These are phyloP conservation scores for Periconia digitata DNA, from an alignment of 2,329 filamentous ascomycete genomes.

Conservation along the genomic window DNA sequence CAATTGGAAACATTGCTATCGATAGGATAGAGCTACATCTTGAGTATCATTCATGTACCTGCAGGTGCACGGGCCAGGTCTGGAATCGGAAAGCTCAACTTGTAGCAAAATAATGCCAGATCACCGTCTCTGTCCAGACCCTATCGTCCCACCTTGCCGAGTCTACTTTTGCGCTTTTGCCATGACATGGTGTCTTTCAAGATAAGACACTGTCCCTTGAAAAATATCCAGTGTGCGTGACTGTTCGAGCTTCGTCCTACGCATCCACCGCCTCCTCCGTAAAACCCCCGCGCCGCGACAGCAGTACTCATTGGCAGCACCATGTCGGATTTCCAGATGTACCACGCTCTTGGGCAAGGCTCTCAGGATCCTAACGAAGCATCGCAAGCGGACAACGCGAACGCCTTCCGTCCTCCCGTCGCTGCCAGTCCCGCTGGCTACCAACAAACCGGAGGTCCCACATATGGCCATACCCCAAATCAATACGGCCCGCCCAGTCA, in stretches of 20 bases:
- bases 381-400: conserved; percentile 31
- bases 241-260: conserved; percentile 12
- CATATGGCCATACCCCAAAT: conserved; percentile 29
- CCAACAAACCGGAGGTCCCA: conserved; percentile 43
- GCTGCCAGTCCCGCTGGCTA: conserved; percentile 49
- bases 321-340: conserved; percentile 43
- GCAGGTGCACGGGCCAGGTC: conserved; percentile 16
- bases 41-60: no score
- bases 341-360: conserved; percentile 38
- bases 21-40: no score
- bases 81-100: conserved; percentile 23
- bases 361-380: conserved; percentile 28
- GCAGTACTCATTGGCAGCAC: neutral
- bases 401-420: conserved; percentile 44
- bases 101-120: conserved; percentile 30
- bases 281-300: conserved; percentile 26
- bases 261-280: conserved; percentile 14
- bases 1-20: no score
- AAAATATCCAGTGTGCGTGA: conserved; percentile 17
- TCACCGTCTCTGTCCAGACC: conserved; percentile 27
- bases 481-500: conserved; percentile 35
- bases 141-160: conserved; percentile 14
- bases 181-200: conserved; percentile 26
- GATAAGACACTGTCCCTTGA: conserved; percentile 12
- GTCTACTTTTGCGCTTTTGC: conserved; percentile 9